Conservation (phyloP, 164 flowering plant genomes). For the Piper betle region DNA sequence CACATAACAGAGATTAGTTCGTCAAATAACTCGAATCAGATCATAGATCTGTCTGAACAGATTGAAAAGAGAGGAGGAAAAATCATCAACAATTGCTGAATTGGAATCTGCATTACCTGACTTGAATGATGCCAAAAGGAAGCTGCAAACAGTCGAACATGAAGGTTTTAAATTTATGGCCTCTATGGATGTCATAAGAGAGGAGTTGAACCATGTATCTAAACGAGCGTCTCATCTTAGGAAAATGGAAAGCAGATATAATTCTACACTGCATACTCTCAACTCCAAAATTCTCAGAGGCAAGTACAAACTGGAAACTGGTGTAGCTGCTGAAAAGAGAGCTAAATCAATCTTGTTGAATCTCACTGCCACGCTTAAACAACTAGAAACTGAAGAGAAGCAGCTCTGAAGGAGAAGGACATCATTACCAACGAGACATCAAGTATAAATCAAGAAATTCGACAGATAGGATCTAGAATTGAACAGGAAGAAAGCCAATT, state of each 20-base stretch:
- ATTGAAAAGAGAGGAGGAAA: constrained; percentile 8
- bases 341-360: constrained; percentile 33
- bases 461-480: constrained; percentile 34
- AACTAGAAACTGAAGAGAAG: constrained; percentile 38
- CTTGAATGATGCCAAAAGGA: constrained; percentile 46
- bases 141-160: constrained; percentile 31
- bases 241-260: constrained; percentile 32
- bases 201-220: constrained; percentile 36
- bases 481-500: constrained; percentile 39
- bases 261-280: constrained; percentile 34
- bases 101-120: constrained; percentile 29
- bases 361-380: constrained; percentile 36
- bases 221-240: constrained; percentile 31
- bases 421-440: constrained; percentile 24
- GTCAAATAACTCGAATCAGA: background rate
- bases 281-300: constrained; percentile 63
- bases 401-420: constrained; percentile 40
- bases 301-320: constrained; percentile 49
- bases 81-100: constrained; percentile 11
- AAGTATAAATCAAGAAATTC: constrained; percentile 28
- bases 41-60: constrained; percentile 4
- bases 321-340: constrained; percentile 40
- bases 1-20: constrained; percentile 6
- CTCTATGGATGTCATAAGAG: constrained; percentile 68
- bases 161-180: constrained; percentile 71